These are phyloP conservation scores for Pseudopediastrum boryanum DNA, from an alignment of 139 green algal species.

Conservation along the genomic window DNA sequence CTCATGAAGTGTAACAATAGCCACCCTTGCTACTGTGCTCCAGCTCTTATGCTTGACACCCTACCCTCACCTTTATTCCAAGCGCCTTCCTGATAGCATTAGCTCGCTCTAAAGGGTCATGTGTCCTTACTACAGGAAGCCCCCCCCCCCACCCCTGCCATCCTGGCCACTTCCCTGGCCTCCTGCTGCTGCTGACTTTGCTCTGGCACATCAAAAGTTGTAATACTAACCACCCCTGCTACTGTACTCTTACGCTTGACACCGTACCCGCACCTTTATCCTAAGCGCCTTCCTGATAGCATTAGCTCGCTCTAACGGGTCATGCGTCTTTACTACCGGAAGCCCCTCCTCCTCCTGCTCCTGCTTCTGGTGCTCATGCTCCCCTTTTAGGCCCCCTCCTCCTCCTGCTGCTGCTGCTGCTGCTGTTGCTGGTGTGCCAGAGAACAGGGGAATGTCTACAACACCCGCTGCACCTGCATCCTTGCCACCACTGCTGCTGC, in stretches of 20 bases:
- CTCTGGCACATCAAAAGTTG: not conserved
- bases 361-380: not conserved
- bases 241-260: not conserved
- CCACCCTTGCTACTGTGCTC: not conserved
- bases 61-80: not conserved
- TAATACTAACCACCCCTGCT: not conserved
- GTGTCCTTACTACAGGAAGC: not conserved
- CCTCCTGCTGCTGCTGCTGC: constrained; percentile 18
- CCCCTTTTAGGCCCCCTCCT: constrained; percentile 32
- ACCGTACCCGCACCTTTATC: constrained; percentile 58
- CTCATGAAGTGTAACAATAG: constrained; percentile 3
- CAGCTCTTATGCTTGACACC: not conserved
- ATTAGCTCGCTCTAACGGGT: constrained; percentile 71
- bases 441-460: constrained; percentile 37
- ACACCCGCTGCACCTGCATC: not conserved
- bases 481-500: not conserved
- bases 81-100: not conserved
- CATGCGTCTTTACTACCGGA: constrained; percentile 46
- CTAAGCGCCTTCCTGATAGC: constrained; percentile 67
- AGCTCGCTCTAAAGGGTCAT: not conserved
- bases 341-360: constrained; percentile 21
- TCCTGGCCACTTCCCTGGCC: no score
- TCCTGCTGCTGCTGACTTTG: no score
- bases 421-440: not conserved
- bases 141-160: not conserved